Evolutionary conservation across 495 filamentous ascomycete genomes (phyloP), one percentile per base, ranked within the genome.

Genomic region (Hypomontagnella submonticulosa): DNA sequence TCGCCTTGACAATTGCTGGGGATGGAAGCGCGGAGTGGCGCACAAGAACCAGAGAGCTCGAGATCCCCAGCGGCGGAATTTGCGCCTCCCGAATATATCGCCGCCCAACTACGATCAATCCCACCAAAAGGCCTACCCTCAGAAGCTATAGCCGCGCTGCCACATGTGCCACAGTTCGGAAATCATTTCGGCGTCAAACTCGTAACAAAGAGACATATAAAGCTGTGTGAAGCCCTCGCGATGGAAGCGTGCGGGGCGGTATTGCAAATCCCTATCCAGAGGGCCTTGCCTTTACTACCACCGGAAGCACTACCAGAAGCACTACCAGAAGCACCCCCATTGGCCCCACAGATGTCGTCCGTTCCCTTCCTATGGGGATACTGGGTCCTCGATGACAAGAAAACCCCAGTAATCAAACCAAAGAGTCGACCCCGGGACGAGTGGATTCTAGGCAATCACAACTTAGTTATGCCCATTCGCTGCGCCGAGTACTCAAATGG

Each of bases 301-400:
- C n/a, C 37, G 15, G 20, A 48, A 33, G n/a, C n/a, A n/a, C 48
- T 32, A n/a, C 15, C 10, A 47, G 41, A 11, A 18, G 10, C 13
- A 0, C 48, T 32, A n/a, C 15, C 10, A 47, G 41, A 11, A 18
- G 10, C 13, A 0, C 11, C 41, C 8, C 4, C 16, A 1, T 13
- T 18, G 30, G 0, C 12, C 32, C 7, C 23, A 27, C 9, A 4
- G 7, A 50, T 9, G 9, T 36, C 13, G 7, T 16, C 56, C 41
- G 9, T n/a, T 2, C 50, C 36, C 8, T 40, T 10, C 23, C 16
- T 61, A 37, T 60, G n/a, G 50, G 63, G 50, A 40, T 60, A 66
- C 63, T 61, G 42, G 50, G 38, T 42, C 9, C 11, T 60, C n/a
- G 11, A 13, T 3, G 15, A 1, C 4, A 3, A 33, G 27, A 46